Conservation (phyloP, 495 filamentous ascomycete species). For the Tuber microsphaerosporum region DNA sequence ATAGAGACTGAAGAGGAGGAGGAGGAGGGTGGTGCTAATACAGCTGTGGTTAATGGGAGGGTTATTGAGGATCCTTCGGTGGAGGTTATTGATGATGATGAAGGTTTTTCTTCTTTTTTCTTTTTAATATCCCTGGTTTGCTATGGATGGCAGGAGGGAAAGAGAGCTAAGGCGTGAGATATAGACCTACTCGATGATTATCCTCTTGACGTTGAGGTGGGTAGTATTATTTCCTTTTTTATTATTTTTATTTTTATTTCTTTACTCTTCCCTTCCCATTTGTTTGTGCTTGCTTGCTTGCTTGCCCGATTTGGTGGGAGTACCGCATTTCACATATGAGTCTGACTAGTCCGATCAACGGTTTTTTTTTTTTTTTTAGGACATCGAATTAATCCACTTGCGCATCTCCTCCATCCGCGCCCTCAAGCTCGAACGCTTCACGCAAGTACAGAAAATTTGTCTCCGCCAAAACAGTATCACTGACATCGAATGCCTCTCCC, state of each 20-base stretch:
- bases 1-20: slow-evolving; percentile 6
- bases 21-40: neutral
- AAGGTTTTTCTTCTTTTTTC: slow-evolving; percentile 22
- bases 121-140: slow-evolving; percentile 11
- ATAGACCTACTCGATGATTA: slow-evolving; percentile 62
- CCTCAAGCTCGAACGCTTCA: slow-evolving; percentile 74
- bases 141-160: neutral
- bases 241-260: neutral
- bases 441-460: slow-evolving; percentile 69
- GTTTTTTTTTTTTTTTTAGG: slow-evolving; percentile 45
- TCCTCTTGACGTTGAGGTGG: slow-evolving; percentile 53
- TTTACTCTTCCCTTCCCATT: neutral
- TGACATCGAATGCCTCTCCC: slow-evolving; percentile 63
- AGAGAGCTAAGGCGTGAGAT: slow-evolving; percentile 15
- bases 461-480: slow-evolving; percentile 89
- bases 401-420: slow-evolving; percentile 72
- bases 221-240: slow-evolving; percentile 26
- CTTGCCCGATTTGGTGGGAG: no score
- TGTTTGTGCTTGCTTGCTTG: neutral
- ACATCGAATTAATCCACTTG: slow-evolving; percentile 84
- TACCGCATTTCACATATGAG: neutral
- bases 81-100: slow-evolving; percentile 40
- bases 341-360: neutral
- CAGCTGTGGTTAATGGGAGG: neutral
- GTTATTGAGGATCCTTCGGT: slow-evolving; percentile 16